phyloP scores from a whole-genome alignment of 257 asterid genomes.

The Euphrasia confusa region DNA sequence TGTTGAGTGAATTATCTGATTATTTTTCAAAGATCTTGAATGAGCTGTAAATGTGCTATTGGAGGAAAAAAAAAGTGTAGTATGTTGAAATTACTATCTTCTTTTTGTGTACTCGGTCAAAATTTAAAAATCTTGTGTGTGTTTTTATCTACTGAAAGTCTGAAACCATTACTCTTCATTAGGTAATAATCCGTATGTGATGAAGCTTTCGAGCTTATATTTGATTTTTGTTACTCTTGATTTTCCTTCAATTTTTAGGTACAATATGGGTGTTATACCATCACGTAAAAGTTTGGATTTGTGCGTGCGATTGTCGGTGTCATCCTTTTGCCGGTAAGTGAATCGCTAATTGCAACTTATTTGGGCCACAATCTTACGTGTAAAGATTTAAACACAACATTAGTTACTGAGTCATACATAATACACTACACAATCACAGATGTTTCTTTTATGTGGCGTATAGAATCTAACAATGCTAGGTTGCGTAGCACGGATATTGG shows the following conservation, averaged over 20 bases:
- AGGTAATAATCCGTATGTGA: not conserved
- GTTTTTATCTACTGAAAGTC: too few species aligned
- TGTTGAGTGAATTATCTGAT: slow-evolving; percentile 1
- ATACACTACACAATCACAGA: too few species aligned
- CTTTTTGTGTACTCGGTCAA: too few species aligned
- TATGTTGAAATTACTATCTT: too few species aligned
- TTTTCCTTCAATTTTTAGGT: slow-evolving; percentile 43
- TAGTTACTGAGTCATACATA: not conserved
- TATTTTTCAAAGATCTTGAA: not conserved
- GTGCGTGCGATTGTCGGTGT: slow-evolving; percentile 80
- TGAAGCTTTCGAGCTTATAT: not conserved
- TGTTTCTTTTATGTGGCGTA: not conserved
- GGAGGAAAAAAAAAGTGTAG: not conserved
- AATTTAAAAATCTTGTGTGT: not conserved
- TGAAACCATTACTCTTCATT: too few species aligned
- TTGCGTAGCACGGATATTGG: too few species aligned
- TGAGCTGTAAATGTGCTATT: not conserved
- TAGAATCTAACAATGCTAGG: not conserved
- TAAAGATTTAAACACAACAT: not conserved
- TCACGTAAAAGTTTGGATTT: slow-evolving; percentile 77
- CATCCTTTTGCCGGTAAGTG: slow-evolving; percentile 80
- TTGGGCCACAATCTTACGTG: not conserved
- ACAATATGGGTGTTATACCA: slow-evolving; percentile 87
- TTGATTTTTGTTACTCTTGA: not conserved
- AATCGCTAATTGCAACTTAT: not conserved